Conservation (phyloP, 2,329 filamentous ascomycete genomes). For the Colletotrichum abscissum region DNA sequence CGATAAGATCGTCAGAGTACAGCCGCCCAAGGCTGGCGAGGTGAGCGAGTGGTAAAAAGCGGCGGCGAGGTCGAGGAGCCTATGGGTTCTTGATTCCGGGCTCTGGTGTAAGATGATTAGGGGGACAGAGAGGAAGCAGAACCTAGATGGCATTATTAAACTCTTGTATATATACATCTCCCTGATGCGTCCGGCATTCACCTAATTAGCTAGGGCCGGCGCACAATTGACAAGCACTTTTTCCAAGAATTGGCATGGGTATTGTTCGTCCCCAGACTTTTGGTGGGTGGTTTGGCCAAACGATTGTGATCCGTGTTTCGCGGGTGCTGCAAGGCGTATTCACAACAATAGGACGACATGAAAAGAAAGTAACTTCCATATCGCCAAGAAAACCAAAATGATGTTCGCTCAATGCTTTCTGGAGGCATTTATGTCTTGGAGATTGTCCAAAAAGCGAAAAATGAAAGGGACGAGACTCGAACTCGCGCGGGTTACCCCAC, state of each 20-base stretch:
- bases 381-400: not conserved
- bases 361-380: not conserved
- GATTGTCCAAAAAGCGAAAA: not conserved
- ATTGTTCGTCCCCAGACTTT: not conserved
- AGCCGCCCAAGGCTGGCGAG: conserved; percentile 63
- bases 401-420: not conserved
- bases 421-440: too few species aligned
- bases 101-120: conserved; percentile 12
- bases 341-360: not conserved
- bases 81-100: not conserved
- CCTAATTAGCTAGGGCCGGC: not conserved
- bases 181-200: not conserved
- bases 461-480: conserved; percentile 35
- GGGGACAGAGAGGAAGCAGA: not conserved
- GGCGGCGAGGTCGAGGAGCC: too few species aligned
- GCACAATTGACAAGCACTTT: not conserved
- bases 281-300: too few species aligned
- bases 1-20: conserved; percentile 75
- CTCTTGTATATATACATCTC: not conserved
- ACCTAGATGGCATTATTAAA: not conserved
- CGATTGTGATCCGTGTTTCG: not conserved
- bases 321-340: not conserved
- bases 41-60: conserved; percentile 55
- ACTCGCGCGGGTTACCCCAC: conserved; percentile 33
- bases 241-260: not conserved